phyloP scores from a whole-genome alignment of 768 basidiomycete species.

The Boletus insuetus region DNA sequence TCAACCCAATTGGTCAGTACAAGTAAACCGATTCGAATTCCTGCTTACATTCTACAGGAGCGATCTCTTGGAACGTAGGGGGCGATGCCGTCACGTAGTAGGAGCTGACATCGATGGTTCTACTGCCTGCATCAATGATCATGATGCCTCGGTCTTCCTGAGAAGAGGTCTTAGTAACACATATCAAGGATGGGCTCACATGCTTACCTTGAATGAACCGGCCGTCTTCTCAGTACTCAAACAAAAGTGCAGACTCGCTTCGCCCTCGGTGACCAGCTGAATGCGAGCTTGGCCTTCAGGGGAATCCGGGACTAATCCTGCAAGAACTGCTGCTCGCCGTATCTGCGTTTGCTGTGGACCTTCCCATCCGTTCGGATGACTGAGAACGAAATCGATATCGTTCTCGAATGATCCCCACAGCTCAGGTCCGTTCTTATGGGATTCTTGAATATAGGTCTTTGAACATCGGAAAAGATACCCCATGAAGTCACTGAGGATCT shows the following conservation, averaged over 20 bases:
- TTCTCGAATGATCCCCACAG: conserved; percentile 42
- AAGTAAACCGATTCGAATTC: neutral
- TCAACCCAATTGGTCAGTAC: conserved; percentile 1
- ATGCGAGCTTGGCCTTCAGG: conserved; percentile 37
- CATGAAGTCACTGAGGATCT: conserved; percentile 51
- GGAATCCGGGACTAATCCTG: conserved; percentile 38
- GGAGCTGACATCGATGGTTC: conserved; percentile 58
- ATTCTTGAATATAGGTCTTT: conserved; percentile 43
- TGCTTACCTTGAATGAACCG: conserved; percentile 25
- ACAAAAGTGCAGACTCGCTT: conserved; percentile 51
- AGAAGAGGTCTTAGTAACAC: neutral
- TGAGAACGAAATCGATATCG: conserved; percentile 45
- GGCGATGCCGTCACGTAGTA: conserved; percentile 42
- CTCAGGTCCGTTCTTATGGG: conserved; percentile 39
- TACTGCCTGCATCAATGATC: conserved; percentile 62
- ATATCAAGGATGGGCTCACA: neutral
- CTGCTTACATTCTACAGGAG: conserved; percentile 41
- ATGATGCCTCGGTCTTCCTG: conserved; percentile 47
- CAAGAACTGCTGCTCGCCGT: conserved; percentile 41
- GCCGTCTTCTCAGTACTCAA: conserved; percentile 36
- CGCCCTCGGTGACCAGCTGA: conserved; percentile 50
- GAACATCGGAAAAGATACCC: conserved; percentile 44
- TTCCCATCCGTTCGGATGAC: conserved; percentile 50
- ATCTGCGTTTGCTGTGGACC: conserved; percentile 43
- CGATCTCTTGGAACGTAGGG: conserved; percentile 46